These are phyloP conservation scores for Cutaneotrichosporon dermatis DNA, from an alignment of 1,284 basidiomycete species.

Conservation along the genomic window DNA sequence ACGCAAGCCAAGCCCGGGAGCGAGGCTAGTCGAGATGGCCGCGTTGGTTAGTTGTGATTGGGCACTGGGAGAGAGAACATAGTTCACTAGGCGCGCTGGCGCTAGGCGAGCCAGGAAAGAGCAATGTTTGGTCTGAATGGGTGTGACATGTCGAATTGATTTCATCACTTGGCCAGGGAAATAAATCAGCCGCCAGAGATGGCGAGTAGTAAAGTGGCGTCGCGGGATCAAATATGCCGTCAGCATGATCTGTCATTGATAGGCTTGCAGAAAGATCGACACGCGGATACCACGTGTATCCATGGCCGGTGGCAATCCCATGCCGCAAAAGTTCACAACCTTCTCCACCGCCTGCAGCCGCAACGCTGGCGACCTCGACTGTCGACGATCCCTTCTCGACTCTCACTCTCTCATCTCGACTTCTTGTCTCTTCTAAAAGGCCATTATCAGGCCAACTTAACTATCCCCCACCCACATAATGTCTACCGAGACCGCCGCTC, in stretches of 20 bases:
- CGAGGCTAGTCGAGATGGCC: no score
- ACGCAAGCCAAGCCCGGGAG: no score
- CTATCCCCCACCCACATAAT: neutral
- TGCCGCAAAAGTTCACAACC: neutral
- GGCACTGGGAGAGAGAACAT: no score
- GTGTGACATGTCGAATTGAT: neutral
- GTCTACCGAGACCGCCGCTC: slow-evolving; percentile 6
- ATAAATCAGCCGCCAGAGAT: slow-evolving; percentile 9
- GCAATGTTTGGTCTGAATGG: neutral
- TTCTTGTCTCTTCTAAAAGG: neutral
- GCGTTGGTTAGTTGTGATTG: no score
- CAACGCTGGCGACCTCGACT: neutral
- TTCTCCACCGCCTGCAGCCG: neutral
- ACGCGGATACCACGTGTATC: neutral
- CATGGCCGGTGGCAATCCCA: neutral
- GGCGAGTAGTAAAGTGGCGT: neutral
- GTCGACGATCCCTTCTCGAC: neutral
- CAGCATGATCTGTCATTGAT: neutral
- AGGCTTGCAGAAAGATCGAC: neutral
- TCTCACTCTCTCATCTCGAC: neutral
- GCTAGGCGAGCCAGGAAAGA: no score
- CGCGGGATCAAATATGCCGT: neutral
- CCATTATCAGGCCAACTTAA: no score
- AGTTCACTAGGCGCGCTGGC: no score
- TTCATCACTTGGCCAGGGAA: neutral